Evolutionary conservation across 768 basidiomycete species (phyloP).

Genomic region (Tylopilus balloui): DNA sequence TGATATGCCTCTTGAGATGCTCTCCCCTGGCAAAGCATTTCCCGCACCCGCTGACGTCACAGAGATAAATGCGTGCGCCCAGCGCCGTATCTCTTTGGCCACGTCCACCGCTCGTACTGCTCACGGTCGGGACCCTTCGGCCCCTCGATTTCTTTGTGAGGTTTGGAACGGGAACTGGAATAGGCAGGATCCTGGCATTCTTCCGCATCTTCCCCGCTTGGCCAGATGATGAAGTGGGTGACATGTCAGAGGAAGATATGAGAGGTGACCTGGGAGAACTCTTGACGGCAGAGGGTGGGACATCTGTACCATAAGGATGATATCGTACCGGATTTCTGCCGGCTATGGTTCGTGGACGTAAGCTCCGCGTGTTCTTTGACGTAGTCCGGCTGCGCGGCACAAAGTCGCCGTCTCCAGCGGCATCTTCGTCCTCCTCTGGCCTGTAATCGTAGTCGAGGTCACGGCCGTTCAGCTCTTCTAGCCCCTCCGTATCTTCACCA

Average conservation of each 20-base stretch:
- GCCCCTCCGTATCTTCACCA: constrained; percentile 27
- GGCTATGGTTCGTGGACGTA: constrained; percentile 34
- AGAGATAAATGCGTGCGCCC: constrained; percentile 57
- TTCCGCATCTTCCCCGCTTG: constrained; percentile 30
- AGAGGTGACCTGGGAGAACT: constrained; percentile 31
- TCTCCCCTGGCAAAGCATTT: constrained; percentile 88
- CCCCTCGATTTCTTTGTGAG: constrained; percentile 70
- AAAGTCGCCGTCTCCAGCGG: constrained; percentile 33
- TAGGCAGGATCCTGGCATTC: constrained; percentile 40
- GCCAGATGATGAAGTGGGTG: constrained; percentile 22
- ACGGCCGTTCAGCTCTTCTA: constrained; percentile 20
- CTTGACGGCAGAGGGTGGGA: constrained; percentile 30
- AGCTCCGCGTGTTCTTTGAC: constrained; percentile 36
- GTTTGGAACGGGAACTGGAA: constrained; percentile 63
- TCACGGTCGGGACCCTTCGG: constrained; percentile 55
- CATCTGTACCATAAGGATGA: constrained; percentile 28
- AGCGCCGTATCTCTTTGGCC: constrained; percentile 35
- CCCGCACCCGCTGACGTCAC: constrained; percentile 77
- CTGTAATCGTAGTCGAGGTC: constrained; percentile 30
- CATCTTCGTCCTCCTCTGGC: constrained; percentile 29
- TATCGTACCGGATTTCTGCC: constrained; percentile 33
- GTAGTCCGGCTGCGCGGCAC: constrained; percentile 28
- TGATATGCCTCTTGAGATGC: constrained; percentile 84
- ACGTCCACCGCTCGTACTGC: constrained; percentile 26
- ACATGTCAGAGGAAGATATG: constrained; percentile 28